Percentiles rank a stretch among this genome's conserved stretches.
Conservation (phyloP, 129 eudicot species). For the Kitagawia praeruptora region DNA sequence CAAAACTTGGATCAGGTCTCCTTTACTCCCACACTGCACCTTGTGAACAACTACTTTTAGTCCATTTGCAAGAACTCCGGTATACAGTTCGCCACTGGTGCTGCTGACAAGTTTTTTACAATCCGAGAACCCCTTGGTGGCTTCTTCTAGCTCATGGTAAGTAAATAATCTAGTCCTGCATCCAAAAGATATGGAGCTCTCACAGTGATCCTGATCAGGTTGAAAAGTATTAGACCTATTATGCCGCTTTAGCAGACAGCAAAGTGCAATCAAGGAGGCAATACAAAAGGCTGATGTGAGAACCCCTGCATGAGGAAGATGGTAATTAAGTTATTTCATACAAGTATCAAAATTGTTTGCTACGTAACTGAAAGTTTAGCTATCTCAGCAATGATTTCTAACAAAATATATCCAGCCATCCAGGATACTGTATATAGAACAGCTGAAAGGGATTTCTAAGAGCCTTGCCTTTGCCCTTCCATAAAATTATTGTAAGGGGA, state of each 20-base stretch:
- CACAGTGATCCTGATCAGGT: constrained; percentile 24
- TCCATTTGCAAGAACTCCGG: constrained; percentile 49
- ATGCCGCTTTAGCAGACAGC: constrained; percentile 55
- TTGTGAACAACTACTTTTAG: constrained; percentile 54
- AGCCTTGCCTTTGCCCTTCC: neutral
- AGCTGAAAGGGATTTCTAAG: neutral
- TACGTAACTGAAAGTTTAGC: neutral
- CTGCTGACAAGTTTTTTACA: constrained; percentile 36
- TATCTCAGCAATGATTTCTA: too few relatives aligned
- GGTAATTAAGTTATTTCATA: neutral
- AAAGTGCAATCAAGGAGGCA: constrained; percentile 39
- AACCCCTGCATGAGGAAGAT: constrained; percentile 46
- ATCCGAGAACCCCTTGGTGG: constrained; percentile 63
- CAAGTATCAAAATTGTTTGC: neutral
- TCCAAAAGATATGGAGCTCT: constrained; percentile 27
- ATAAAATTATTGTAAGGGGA: too few relatives aligned
- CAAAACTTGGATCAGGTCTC: constrained; percentile 47
- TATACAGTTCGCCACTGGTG: constrained; percentile 32
- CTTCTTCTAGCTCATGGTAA: constrained; percentile 65
- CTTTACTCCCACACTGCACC: constrained; percentile 48
- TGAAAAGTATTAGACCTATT: constrained; percentile 26
- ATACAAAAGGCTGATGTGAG: constrained; percentile 46
- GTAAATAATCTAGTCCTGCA: constrained; percentile 52
- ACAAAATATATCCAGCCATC: too few relatives aligned
- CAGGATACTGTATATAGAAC: too few relatives aligned